Base-by-base conservation (phyloP, 2,329 filamentous ascomycete species). In the Pseudogymnoascus sp. region DNA sequence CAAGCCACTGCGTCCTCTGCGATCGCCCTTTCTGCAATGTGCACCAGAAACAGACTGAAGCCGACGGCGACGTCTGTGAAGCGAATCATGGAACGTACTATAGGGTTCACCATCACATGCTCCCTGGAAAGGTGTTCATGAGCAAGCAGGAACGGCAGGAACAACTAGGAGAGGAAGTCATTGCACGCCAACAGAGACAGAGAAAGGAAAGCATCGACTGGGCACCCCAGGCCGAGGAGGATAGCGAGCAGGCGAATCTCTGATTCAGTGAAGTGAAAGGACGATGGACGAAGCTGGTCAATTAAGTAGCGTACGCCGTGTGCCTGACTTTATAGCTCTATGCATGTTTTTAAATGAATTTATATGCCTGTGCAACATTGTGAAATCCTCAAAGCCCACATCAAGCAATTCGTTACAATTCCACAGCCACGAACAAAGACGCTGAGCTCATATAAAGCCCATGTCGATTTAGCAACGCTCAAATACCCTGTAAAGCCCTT, bases 401-500 rank as follows among this genome's bases (percentile, higher is more conserved):
- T 33, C 29, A 8, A 19, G 49, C 29, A 55, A 19, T 8, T 33
- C 49, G 11, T 19, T 21, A 33, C 5, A 19, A 12, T 3, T n/a
- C 10, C 29, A 21, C 49, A 33, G 16, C 49, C 29, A 21, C 49
- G 21, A 6, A 29, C 29, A 33, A 55, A 21, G 1, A 55, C 10
- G 10, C 16, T 10, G 31, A 35, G 26, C n/a, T 2, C 16, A n/a
- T 14, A 19, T 21, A 3, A 33, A 21, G 29, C 29, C 29, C n/a
- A 14, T 26, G 39, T 31, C 12, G 14, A 62, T 19, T 83, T 74
- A 97, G 74, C 94, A 97, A 62, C 94, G 80, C 76, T 99, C 94
- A 79, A 99, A 99, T 2, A 97, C 92, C 52, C 90, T 81, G 74
- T 99, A 99, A 63, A 99, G 73, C 0, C 92, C 92, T 74, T 96